A percentile compares a stretch with the other conserved stretches of the same genome.
Evolutionary conservation across 257 asterid genomes (phyloP).

Genomic region (Solanum dulcamara): DNA sequence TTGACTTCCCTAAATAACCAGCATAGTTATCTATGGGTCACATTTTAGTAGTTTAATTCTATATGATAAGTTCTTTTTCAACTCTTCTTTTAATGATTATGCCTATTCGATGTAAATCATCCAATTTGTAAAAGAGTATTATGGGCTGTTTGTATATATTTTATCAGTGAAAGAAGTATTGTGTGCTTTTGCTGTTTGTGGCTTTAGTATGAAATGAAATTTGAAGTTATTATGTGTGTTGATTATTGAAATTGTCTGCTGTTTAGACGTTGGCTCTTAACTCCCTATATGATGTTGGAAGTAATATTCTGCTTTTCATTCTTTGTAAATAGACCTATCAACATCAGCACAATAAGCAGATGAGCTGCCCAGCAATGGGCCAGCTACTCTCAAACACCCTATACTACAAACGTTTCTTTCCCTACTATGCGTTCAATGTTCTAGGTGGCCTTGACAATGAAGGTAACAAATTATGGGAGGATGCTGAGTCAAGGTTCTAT

Average conservation of each 20-base stretch:
- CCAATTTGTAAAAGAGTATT: neutral
- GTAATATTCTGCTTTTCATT: neutral
- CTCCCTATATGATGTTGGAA: neutral
- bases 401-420: constrained; percentile 87
- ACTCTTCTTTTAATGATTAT: neutral
- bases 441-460: constrained; percentile 89
- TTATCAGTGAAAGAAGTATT: neutral
- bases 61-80: neutral
- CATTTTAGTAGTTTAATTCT: neutral
- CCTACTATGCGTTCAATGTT: constrained; percentile 80
- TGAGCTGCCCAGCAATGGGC: constrained; percentile 99
- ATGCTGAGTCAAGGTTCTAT: neutral
- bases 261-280: neutral
- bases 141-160: neutral
- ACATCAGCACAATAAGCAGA: constrained; percentile 92
- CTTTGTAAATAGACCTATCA: constrained; percentile 47
- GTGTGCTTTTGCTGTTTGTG: neutral
- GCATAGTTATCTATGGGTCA: neutral
- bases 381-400: constrained; percentile 83
- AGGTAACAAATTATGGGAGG: constrained; percentile 27
- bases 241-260: neutral
- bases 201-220: neutral
- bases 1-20: neutral
- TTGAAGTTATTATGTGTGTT: neutral
- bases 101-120: neutral